phyloP scores from a whole-genome alignment of 805 yeast genomes.

The Metschnikowia proteae region DNA sequence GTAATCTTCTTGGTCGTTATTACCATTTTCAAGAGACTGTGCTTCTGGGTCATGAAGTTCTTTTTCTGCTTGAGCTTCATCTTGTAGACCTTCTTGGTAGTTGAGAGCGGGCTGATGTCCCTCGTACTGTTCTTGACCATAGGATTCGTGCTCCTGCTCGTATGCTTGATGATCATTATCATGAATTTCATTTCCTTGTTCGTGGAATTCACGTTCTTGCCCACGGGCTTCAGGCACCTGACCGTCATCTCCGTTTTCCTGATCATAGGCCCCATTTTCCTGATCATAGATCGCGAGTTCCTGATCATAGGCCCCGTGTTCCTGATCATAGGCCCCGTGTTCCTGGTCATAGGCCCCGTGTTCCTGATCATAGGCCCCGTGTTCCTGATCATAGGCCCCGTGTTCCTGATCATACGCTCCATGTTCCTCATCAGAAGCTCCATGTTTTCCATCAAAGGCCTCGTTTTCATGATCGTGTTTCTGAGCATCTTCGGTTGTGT shows the following conservation, averaged over 20 bases:
- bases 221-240: background rate
- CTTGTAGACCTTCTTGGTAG: background rate
- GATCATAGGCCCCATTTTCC: background rate
- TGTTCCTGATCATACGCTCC: too few species aligned
- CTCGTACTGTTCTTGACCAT: background rate
- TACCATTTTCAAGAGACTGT: background rate
- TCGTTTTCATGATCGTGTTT: too few species aligned
- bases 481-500: too few species aligned
- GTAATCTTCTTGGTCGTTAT: background rate
- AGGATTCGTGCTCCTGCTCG: background rate
- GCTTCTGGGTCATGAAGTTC: background rate
- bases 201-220: background rate
- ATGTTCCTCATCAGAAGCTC: too few species aligned
- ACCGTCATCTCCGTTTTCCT: background rate
- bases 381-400: background rate
- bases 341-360: background rate
- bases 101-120: too few species aligned
- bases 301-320: background rate
- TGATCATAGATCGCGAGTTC: background rate
- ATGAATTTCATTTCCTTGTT: too few species aligned
- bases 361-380: background rate
- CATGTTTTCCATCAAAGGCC: too few species aligned
- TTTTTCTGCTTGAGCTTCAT: background rate
- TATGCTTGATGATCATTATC: too few species aligned
- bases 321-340: background rate